Evolutionary conservation across 2,329 filamentous ascomycete genomes (phyloP).

Genomic region (Xylaria sp.): DNA sequence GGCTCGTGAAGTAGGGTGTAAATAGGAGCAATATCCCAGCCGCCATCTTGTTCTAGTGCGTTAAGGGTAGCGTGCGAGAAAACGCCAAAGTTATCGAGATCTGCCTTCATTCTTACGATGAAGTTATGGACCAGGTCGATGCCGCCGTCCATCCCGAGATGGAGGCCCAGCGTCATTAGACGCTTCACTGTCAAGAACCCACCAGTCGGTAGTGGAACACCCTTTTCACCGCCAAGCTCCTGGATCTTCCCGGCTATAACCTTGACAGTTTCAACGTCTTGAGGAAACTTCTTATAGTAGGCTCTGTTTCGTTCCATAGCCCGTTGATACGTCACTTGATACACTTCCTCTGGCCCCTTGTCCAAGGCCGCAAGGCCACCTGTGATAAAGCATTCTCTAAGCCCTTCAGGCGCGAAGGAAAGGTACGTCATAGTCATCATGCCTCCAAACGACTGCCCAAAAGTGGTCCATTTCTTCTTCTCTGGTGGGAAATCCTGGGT

Average conservation of each 20-base stretch:
- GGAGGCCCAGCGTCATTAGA: slow-evolving; percentile 77
- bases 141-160: slow-evolving; percentile 80
- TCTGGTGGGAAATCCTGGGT: slow-evolving; percentile 71
- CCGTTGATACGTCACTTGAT: slow-evolving; percentile 72
- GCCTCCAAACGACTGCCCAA: slow-evolving; percentile 92
- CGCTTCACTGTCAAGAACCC: slow-evolving; percentile 74
- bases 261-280: slow-evolving; percentile 73
- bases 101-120: slow-evolving; percentile 71
- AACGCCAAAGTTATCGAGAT: slow-evolving; percentile 77
- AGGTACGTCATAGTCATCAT: slow-evolving; percentile 87
- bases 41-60: slow-evolving; percentile 68
- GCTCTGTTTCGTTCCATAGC: slow-evolving; percentile 73
- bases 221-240: slow-evolving; percentile 54
- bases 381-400: slow-evolving; percentile 83
- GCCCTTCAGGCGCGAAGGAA: slow-evolving; percentile 75
- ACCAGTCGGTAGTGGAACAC: slow-evolving; percentile 70
- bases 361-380: slow-evolving; percentile 83
- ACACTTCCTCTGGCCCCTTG: slow-evolving; percentile 74
- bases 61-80: slow-evolving; percentile 74
- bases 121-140: slow-evolving; percentile 76
- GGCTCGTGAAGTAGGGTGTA: slow-evolving; percentile 89
- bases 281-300: slow-evolving; percentile 86
- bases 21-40: slow-evolving; percentile 78
- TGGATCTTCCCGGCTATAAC: slow-evolving; percentile 69
- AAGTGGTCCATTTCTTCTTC: slow-evolving; percentile 80